Evolutionary conservation across 805 yeast genomes (phyloP).

Genomic region (Yarrowia deformans): DNA sequence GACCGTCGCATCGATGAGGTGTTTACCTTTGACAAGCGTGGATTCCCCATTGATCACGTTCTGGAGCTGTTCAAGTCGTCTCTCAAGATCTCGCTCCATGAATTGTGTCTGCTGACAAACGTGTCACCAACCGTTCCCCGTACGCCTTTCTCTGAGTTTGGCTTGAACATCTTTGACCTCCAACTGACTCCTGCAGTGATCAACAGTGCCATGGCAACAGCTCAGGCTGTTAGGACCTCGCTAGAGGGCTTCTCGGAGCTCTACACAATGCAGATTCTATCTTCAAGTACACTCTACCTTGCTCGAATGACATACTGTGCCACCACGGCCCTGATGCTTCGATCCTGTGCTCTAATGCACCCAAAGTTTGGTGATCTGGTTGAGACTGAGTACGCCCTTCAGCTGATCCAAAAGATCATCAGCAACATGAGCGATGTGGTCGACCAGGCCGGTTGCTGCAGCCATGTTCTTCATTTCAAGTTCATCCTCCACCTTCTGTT

Average conservation of each 20-base stretch:
- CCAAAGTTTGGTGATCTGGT: constrained; percentile 44
- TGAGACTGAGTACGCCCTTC: constrained; percentile 27
- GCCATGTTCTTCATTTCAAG: constrained; percentile 46
- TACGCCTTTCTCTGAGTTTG: constrained; percentile 51
- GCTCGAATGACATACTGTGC: constrained; percentile 47
- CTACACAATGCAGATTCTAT: constrained; percentile 57
- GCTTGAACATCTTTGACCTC: constrained; percentile 44
- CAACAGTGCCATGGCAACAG: constrained; percentile 47
- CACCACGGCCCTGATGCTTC: constrained; percentile 48
- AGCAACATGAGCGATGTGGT: constrained; percentile 44
- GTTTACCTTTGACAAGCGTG: constrained; percentile 49
- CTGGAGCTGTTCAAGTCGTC: constrained; percentile 58
- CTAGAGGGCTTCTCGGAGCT: constrained; percentile 43
- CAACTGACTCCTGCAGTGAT: constrained; percentile 45
- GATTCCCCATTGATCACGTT: constrained; percentile 50
- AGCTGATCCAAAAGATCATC: constrained; percentile 28
- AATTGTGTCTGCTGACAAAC: constrained; percentile 46
- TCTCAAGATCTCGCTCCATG: constrained; percentile 59
- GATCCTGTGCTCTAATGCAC: constrained; percentile 47
- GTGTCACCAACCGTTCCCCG: constrained; percentile 47
- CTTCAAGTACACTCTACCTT: constrained; percentile 56
- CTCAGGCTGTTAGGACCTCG: constrained; percentile 43
- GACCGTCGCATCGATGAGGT: constrained; percentile 55
- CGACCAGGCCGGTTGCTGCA: constrained; percentile 47
- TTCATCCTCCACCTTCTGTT: constrained; percentile 49